Evolutionary conservation across 352 stramenopile species (phyloP), one percentile per base, ranked within the genome.

Genomic region (Phytophthora meadii): DNA sequence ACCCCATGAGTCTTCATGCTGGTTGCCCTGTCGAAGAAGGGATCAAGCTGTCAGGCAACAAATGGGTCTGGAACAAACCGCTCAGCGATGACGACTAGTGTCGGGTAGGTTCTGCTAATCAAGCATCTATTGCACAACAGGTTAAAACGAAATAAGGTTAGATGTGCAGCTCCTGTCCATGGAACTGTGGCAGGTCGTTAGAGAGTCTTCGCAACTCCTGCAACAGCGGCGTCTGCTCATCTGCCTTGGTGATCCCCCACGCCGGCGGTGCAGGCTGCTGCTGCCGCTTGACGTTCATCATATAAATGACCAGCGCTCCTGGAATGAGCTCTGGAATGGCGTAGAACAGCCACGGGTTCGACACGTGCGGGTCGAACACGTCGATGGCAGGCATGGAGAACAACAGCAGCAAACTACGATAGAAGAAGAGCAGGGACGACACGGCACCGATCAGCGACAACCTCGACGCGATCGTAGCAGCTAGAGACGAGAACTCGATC

Each of bases 21-120:
- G 83, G 85, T 37, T 93, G 83, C 30, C 77, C 85, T 1, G 83
- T 94, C 5, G 71, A 89, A 39, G 81, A 92, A 62, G 81, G 84
- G 41, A 77, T 82, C 72, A 92, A 92, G 76, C 80, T 85, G 59
- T 89, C 83, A 6, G 83, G 77, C 48, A 94, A 94, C 78, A 92
- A 94, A 69, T 94, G 85, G 82, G 76, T 94, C 59, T 92, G 86
- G 86, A 92, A 92, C 81, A 92, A 92, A 55, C 80, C 84, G 24
- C 61, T 41, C 42, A 60, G 36, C 22, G 57, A 59, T 28, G 40
- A 56, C 27, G 52, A 63, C 42, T 62, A 57, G 22, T 14, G 22
- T 17, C 27, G n/a, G n/a, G 34, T 2, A 19, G n/a, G 44, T 34
- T 14, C 8, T 27, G 10, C 15, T 2, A 40, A 46, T 15, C 44